Base-by-base conservation (phyloP, 2,329 filamentous ascomycete genomes). In the Colletotrichum sp. region DNA sequence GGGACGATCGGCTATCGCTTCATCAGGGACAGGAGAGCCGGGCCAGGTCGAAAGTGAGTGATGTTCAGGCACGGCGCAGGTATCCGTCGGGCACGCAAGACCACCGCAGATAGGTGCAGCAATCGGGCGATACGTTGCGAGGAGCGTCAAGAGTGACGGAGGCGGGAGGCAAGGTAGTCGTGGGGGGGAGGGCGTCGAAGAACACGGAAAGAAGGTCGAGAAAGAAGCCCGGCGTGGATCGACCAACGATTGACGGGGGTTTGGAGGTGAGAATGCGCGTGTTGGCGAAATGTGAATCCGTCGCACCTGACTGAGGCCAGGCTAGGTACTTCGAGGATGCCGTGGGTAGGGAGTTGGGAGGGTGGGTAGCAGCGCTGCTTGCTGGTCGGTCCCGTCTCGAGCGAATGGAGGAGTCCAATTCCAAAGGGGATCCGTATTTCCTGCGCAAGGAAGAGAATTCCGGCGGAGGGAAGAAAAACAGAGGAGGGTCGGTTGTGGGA, bases 1-100 rank as follows among this genome's bases (percentile, higher is more conserved):
- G 74, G 65, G 74, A 73, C 21, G 70, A 68, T 76, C 74, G 70
- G 70, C 74, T 76, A 76, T 66, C 64, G 74, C 55, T 76, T 76
- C 74, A 76, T 76, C 74, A 76, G 74, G 74, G 71, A 73, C 74
- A 68, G 71, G 32, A 60, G 70, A 76, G 63, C 34, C 57, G 57
- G 64, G 43, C 63, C 58, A 15, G 48, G 28, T 73, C 64, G 21
- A 28, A 36, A 38, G 24, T 34, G 61, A 64, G 61, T 64, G 32
- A 18, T 64, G 32, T 48, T 60, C 52, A 63, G 57, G n/a, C 34
- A 69, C 67, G 55, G 55, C 67, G 67, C 55, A 30, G 18, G 67
- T 69, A 61, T 26, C 32, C 55, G 67, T 60, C 67, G 38, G 67
- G n/a, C 16, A 48, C 30, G 66, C 32, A 38, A 18, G 43, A 52